phyloP scores from a whole-genome alignment of 2,329 filamentous ascomycete genomes.

The Diaporthe nobilis region DNA sequence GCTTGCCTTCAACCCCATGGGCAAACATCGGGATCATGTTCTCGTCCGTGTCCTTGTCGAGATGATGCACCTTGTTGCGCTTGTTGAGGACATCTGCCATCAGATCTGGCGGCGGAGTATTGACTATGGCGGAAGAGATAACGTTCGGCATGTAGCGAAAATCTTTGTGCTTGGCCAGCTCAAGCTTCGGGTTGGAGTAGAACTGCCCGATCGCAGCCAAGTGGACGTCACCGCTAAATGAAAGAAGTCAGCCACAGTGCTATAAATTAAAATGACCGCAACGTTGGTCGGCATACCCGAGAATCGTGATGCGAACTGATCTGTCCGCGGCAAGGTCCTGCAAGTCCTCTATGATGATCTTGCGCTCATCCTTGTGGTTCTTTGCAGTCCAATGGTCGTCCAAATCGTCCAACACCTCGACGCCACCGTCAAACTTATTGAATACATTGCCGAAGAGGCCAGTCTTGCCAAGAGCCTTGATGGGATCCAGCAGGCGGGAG shows the following conservation, averaged over 20 bases:
- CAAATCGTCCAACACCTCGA: slow-evolving; percentile 91
- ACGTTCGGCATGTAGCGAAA: slow-evolving; percentile 98
- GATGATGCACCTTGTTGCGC: slow-evolving; percentile 85
- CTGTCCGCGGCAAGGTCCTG: slow-evolving; percentile 95
- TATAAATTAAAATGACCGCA: neutral
- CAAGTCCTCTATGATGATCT: slow-evolving; percentile 88
- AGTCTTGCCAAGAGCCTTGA: slow-evolving; percentile 88
- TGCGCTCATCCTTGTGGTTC: slow-evolving; percentile 92
- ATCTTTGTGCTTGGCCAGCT: slow-evolving; percentile 87
- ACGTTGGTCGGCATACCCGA: slow-evolving; percentile 67
- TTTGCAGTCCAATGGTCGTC: slow-evolving; percentile 99
- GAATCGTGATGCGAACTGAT: slow-evolving; percentile 89
- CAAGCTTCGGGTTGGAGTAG: slow-evolving; percentile 88
- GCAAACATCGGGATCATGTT: slow-evolving; percentile 95
- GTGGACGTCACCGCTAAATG: slow-evolving; percentile 86
- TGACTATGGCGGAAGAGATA: slow-evolving; percentile 94
- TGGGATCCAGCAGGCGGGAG: slow-evolving; percentile 86
- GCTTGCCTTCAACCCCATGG: slow-evolving; percentile 89
- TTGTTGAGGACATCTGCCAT: slow-evolving; percentile 94
- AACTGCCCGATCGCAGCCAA: slow-evolving; percentile 94
- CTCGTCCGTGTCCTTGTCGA: slow-evolving; percentile 86
- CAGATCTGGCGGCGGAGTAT: slow-evolving; percentile 88
- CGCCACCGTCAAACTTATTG: slow-evolving; percentile 91
- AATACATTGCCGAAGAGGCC: slow-evolving; percentile 85
- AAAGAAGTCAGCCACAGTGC: slow-evolving; percentile 16